Evolutionary conservation across 2,329 filamentous ascomycete genomes (phyloP).

Genomic region (Alternaria atra): DNA sequence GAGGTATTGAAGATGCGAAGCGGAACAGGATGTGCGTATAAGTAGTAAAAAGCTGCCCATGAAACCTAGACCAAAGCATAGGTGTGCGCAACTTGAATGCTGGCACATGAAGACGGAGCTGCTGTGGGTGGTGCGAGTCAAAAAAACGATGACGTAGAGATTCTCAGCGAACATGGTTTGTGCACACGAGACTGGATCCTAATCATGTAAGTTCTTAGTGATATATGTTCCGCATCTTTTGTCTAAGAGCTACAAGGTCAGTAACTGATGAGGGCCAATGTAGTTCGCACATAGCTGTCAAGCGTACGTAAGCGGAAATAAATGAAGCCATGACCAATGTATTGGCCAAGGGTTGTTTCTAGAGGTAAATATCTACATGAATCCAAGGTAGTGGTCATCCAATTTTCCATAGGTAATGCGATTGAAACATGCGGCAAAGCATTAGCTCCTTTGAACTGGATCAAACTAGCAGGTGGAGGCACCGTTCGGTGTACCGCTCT

Average conservation of each 20-base stretch:
- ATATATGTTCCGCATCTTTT: neutral
- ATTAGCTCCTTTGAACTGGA: neutral
- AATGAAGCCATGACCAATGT: neutral
- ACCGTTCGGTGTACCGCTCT: constrained; percentile 34
- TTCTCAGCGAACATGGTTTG: too few species aligned
- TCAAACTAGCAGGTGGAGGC: constrained; percentile 28
- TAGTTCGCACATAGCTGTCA: neutral
- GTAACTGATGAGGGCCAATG: neutral
- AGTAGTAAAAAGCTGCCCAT: too few species aligned
- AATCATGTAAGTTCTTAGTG: neutral
- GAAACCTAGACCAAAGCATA: too few species aligned
- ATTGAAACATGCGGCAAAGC: too few species aligned
- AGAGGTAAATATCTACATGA: neutral
- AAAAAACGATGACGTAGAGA: too few species aligned
- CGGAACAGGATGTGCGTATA: too few species aligned
- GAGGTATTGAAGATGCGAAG: too few species aligned
- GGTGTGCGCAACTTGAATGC: too few species aligned
- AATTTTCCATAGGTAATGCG: neutral
- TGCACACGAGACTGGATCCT: neutral
- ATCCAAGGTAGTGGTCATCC: neutral
- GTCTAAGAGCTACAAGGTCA: neutral
- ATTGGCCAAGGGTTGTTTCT: neutral
- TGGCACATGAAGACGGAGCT: too few species aligned
- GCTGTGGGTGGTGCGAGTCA: too few species aligned
- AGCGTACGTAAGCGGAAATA: neutral